Base-by-base conservation (phyloP, 306 rosid genomes). In the Crotalaria pallida region DNA sequence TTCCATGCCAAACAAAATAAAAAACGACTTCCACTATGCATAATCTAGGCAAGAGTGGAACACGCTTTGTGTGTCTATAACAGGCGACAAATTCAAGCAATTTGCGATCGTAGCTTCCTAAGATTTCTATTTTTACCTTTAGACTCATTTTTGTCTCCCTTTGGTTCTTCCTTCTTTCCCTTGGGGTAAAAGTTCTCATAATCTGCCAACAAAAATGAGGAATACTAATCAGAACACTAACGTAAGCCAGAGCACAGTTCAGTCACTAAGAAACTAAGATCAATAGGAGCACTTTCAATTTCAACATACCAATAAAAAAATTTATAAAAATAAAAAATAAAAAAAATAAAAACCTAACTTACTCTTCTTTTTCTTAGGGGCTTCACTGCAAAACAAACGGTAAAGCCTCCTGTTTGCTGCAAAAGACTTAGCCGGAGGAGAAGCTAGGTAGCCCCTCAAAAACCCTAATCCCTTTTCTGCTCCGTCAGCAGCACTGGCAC, bases 301-400 rank as follows among this genome's bases (percentile, higher is more conserved):
- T n/a, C 31, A 19, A 3, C 7, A 65, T 1, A 10, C n/a, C 4
- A 60, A 34, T 5, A n/a, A n/a, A n/a, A n/a, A n/a, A n/a, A n/a
- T n/a, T n/a, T n/a, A n/a, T n/a, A n/a, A n/a, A n/a, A n/a, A n/a
- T n/a, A n/a, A n/a, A n/a, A n/a, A n/a, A n/a, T n/a, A n/a, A n/a
- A n/a, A n/a, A n/a, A n/a, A n/a, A n/a, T n/a, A n/a, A 77, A 69
- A 15, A 51, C 65, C 85, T 79, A 71, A 87, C 99, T 83, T 70
- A 94, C 99, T 91, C 84, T 88, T 91, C 84, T 88, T 91, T 74
- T 87, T 91, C 95, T 91, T 84, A 6, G 97, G 99, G 57, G 86
- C 48, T 84, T 88, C 95, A 75, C 88, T 86, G 15, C 92, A 94
- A 76, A 85, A 91, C 12, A 88, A 65, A 9, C 97, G 90, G 43